phyloP scores from a whole-genome alignment of 169 alveolate species.

The Plasmodium billcollinsi region DNA sequence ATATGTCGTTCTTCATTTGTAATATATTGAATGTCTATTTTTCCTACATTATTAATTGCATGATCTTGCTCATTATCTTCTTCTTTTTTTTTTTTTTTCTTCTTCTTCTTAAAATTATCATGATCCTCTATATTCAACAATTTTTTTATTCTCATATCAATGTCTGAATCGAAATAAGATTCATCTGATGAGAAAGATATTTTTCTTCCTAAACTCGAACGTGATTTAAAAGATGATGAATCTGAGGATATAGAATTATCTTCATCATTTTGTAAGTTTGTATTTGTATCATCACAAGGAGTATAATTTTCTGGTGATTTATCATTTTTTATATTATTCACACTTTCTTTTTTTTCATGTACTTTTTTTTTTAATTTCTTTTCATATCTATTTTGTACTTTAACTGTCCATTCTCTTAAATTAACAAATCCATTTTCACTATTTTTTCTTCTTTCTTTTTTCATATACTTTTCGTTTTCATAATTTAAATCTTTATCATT shows the following conservation, averaged over 20 bases:
- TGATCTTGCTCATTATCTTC: neutral
- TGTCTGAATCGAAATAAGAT: constrained; percentile 51
- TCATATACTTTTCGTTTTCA: neutral
- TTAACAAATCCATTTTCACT: constrained; percentile 23
- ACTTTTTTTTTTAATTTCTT: constrained; percentile 13
- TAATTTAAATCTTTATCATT: constrained; percentile 1
- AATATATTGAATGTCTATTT: too few species aligned
- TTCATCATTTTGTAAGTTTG: neutral
- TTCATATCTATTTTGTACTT: constrained; percentile 45
- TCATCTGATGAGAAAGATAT: constrained; percentile 38
- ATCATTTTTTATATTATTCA: neutral
- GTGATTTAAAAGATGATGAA: constrained; percentile 52
- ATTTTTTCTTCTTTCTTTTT: constrained; percentile 22
- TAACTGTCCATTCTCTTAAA: constrained; percentile 57
- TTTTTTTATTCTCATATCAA: constrained; percentile 17
- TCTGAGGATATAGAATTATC: constrained; percentile 1
- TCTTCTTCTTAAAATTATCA: constrained; percentile 1
- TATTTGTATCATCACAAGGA: neutral
- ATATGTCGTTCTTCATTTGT: neutral
- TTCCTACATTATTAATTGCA: neutral
- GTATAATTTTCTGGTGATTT: neutral
- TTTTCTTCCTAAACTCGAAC: constrained; percentile 26
- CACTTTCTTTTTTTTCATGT: constrained; percentile 7
- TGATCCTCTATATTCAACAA: constrained; percentile 20
- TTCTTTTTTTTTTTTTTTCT: neutral